phyloP scores from a whole-genome alignment of 257 asterid genomes.

The Ligustrum vulgare region DNA sequence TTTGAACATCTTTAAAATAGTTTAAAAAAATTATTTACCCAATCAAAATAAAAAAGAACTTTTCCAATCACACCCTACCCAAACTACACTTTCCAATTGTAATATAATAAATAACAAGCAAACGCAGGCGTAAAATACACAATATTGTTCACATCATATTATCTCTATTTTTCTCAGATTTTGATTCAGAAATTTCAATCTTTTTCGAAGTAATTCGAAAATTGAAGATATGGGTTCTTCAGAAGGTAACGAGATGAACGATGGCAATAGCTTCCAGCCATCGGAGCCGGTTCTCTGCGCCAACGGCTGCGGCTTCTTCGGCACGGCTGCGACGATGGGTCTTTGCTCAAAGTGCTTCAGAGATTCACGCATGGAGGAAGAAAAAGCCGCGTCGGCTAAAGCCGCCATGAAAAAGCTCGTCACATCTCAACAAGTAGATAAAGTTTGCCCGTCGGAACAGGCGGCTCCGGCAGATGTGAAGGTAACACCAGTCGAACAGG shows the following conservation, averaged over 20 bases:
- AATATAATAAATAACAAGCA: background rate
- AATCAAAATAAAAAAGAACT: too few species aligned
- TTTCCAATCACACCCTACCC: too few species aligned
- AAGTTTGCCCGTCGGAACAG: background rate
- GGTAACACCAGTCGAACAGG: too few species aligned
- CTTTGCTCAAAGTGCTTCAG: conserved; percentile 50
- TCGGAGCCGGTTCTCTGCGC: conserved; percentile 39
- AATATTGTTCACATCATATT: background rate
- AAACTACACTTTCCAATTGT: too few species aligned
- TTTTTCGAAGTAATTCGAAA: background rate
- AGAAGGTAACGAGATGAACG: conserved; percentile 42
- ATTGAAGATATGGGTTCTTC: conserved; percentile 34
- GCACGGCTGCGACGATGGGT: conserved; percentile 44
- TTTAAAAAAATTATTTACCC: too few species aligned
- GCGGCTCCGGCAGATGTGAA: background rate
- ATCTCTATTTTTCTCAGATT: background rate
- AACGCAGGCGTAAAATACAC: conserved; percentile 2
- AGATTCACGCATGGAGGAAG: conserved; percentile 31
- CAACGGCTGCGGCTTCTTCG: conserved; percentile 54
- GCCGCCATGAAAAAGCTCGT: too few species aligned
- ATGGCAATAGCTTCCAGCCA: conserved; percentile 35
- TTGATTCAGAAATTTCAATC: background rate
- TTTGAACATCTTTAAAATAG: too few species aligned
- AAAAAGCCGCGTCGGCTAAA: too few species aligned
- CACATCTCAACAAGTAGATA: too few species aligned